A percentile compares a stretch with the other conserved stretches of the same genome.
Evolutionary conservation across 768 basidiomycete species (phyloP).

Genomic region (Phanerochaete sordida): DNA sequence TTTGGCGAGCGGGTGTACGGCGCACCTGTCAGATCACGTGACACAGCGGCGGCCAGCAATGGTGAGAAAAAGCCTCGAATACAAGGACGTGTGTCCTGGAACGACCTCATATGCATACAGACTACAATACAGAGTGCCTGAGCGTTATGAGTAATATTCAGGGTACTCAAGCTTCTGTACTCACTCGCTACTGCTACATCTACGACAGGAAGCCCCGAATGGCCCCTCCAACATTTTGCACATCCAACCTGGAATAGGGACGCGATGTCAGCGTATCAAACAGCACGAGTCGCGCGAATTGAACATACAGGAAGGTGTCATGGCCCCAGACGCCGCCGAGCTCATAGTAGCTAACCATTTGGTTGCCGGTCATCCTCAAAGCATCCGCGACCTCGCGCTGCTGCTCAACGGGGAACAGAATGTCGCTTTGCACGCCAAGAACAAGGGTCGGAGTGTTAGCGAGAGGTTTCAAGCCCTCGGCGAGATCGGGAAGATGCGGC

Average conservation of each 20-base stretch:
- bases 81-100: not conserved
- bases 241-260: slow-evolving; percentile 65
- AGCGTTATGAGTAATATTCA: not conserved
- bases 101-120: not conserved
- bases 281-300: not conserved
- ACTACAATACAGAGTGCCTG: not conserved
- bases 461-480: slow-evolving; percentile 74
- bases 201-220: slow-evolving; percentile 84
- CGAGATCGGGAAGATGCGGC: slow-evolving; percentile 72
- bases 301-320: slow-evolving; percentile 88
- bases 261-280: slow-evolving; percentile 6
- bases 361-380: slow-evolving; percentile 84
- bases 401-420: slow-evolving; percentile 95
- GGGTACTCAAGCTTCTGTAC: not conserved
- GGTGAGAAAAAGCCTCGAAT: no score
- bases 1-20: no score
- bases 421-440: slow-evolving; percentile 94
- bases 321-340: slow-evolving; percentile 99
- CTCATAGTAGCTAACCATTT: slow-evolving; percentile 91
- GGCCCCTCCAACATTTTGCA: slow-evolving; percentile 86
- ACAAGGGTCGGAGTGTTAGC: slow-evolving; percentile 77
- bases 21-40: no score
- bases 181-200: not conserved
- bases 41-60: no score
- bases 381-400: slow-evolving; percentile 94